Evolutionary conservation across 2,329 filamentous ascomycete species (phyloP), one percentile per base, ranked within the genome.

Genomic region (Arachnomyces sp.): DNA sequence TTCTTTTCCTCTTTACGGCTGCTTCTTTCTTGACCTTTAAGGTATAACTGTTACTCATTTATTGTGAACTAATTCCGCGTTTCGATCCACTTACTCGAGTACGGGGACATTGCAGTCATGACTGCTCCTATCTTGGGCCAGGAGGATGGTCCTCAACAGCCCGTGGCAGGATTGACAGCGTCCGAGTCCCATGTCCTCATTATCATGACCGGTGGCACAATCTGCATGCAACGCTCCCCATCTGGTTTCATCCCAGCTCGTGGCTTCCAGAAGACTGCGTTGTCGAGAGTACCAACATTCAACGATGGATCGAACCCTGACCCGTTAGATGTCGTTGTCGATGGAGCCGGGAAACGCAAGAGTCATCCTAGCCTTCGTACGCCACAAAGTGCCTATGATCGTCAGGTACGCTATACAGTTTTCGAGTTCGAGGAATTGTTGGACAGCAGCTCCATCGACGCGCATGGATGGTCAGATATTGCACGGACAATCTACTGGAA

Each of bases 361-460:
- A 64, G 65, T 3, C 75, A 89, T 33, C 75, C 79, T 45, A 86
- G 80, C 52, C 68, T 94, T 49, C 77, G 87, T 36, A 93, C 88
- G 4, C 88, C 88, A 1, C 73, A 80, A 21, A 92, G 84, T 52
- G 77, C 83, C 18, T 90, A 94, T 61, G 77, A 82, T 28, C 80
- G 85, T 17, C 84, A 86, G 54, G 80, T 95, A 44, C 78, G 87
- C 42, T 95, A 93, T 61, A 79, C 80, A 3, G 83, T 92, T 28
- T 74, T 89, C 40, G 89, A 95, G 56, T 95, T 94, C 61, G 74
- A 81, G 37, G 83, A 85, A 17, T 67, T 95, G 29, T 78, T 95
- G 3, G 89, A 95, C 65, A 93, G 86, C 46, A 90, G 84, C 58
- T 92, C 86, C 40, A 94, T 95, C 60, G 85, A 88, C 45, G 85